phyloP scores from a whole-genome alignment of 805 yeast genomes.

The Schwanniomyces polymorphus region DNA sequence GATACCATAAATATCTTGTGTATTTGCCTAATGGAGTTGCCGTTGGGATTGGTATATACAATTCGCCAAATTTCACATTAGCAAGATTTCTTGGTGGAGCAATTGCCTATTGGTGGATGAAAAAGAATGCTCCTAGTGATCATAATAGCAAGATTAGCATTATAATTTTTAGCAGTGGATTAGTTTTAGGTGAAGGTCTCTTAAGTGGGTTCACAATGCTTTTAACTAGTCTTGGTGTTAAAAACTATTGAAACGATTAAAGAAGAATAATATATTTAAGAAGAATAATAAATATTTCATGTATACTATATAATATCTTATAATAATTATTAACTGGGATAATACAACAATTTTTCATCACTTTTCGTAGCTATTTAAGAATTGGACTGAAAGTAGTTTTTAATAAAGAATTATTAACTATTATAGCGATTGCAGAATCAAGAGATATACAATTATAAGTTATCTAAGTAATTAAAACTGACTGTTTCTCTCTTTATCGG shows the following conservation, averaged over 20 bases:
- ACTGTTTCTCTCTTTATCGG: conserved; percentile 55
- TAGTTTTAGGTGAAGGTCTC: conserved; percentile 92
- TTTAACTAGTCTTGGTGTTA: conserved; percentile 59
- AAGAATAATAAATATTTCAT: not conserved
- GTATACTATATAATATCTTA: not conserved
- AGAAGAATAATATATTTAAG: too few species aligned
- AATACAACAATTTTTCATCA: not conserved
- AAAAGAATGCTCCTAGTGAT: conserved; percentile 24
- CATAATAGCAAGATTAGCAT: conserved; percentile 57
- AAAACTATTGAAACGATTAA: conserved; percentile 18
- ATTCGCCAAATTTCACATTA: conserved; percentile 88
- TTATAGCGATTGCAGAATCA: not conserved
- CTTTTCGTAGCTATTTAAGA: not conserved
- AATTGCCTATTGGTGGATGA: conserved; percentile 58
- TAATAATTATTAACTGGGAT: not conserved
- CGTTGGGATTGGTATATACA: conserved; percentile 94
- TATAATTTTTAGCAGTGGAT: conserved; percentile 88
- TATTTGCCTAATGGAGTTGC: conserved; percentile 94
- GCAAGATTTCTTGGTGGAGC: conserved; percentile 93
- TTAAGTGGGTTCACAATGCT: conserved; percentile 81
- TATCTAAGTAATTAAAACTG: not conserved
- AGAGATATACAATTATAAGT: not conserved
- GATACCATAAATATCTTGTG: conserved; percentile 40
- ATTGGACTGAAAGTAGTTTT: not conserved
- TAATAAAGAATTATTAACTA: not conserved